A percentile compares a stretch with the other conserved stretches of the same genome.
Evolutionary conservation across 2,329 filamentous ascomycete species (phyloP).

Genomic region (Rhexocercosporidium sp.): DNA sequence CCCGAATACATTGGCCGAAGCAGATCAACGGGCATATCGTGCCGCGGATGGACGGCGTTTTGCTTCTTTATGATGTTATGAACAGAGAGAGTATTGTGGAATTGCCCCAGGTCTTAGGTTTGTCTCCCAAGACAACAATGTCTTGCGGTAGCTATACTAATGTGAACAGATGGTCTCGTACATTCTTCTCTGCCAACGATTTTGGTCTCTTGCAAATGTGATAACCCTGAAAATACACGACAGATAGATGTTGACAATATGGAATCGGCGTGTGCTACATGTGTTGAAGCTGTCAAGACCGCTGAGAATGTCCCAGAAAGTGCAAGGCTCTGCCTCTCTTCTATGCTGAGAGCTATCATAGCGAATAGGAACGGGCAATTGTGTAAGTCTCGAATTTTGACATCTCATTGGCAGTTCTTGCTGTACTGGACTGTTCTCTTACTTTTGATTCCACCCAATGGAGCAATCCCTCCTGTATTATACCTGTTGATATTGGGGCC

Average conservation of each 20-base stretch:
- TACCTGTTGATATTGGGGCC: not conserved
- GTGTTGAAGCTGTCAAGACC: constrained; percentile 75
- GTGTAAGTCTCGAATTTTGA: constrained; percentile 2
- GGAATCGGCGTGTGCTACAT: constrained; percentile 69
- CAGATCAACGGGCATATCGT: constrained; percentile 72
- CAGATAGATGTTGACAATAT: constrained; percentile 73
- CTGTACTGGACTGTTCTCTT: not conserved
- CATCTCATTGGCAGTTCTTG: not conserved
- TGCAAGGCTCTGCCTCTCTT: constrained; percentile 75
- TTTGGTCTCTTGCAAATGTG: constrained; percentile 89
- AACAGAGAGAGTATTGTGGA: constrained; percentile 76
- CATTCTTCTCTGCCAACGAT: constrained; percentile 77
- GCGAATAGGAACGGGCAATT: constrained; percentile 70
- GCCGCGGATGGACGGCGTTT: constrained; percentile 79
- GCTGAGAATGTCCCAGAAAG: constrained; percentile 73
- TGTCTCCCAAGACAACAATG: constrained; percentile 47
- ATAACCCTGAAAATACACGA: constrained; percentile 71
- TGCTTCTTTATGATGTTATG: constrained; percentile 88
- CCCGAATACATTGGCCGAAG: constrained; percentile 69
- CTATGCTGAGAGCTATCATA: constrained; percentile 75
- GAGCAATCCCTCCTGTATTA: not conserved
- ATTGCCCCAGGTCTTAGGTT: constrained; percentile 79
- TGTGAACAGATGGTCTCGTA: constrained; percentile 68
- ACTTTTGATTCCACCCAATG: not conserved
- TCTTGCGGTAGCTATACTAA: constrained; percentile 6